Conservation (phyloP, 345 rosid genomes). For the Anastatica hierochuntica region DNA sequence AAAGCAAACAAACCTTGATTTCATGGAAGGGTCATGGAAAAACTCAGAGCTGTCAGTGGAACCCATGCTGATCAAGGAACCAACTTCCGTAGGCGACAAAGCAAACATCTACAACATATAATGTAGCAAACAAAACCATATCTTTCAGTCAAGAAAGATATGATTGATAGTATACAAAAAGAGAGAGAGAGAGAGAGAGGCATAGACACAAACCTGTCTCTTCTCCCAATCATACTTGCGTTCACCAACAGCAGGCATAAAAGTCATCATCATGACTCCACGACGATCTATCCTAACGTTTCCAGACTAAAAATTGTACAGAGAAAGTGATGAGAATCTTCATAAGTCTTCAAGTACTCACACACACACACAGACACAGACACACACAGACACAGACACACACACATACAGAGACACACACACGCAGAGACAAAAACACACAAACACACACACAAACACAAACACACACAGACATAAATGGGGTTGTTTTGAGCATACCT, state of each 20-base stretch:
- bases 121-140: slow-evolving; percentile 8
- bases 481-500: slow-evolving; percentile 26
- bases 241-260: slow-evolving; percentile 72
- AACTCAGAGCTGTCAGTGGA: slow-evolving; percentile 62
- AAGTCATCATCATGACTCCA: slow-evolving; percentile 67
- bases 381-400: neutral
- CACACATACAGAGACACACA: too few relatives aligned
- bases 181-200: neutral
- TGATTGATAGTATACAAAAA: neutral
- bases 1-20: slow-evolving; percentile 47
- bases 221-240: slow-evolving; percentile 81
- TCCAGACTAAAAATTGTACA: slow-evolving; percentile 39
- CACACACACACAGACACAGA: too few relatives aligned
- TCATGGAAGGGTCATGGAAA: slow-evolving; percentile 88
- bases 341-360: neutral
- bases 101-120: slow-evolving; percentile 68
- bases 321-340: slow-evolving; percentile 3
- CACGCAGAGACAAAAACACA: neutral
- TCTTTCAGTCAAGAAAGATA: neutral
- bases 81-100: slow-evolving; percentile 81
- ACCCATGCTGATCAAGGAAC: slow-evolving; percentile 74
- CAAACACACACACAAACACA: too few relatives aligned
- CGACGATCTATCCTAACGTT: slow-evolving; percentile 46
- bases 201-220: slow-evolving; percentile 45
- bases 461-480: neutral